A percentile compares a stretch with the other conserved stretches of the same genome.
These are phyloP conservation scores for Aspergillus campestris DNA, from an alignment of 495 filamentous ascomycete genomes.

Conservation along the genomic window DNA sequence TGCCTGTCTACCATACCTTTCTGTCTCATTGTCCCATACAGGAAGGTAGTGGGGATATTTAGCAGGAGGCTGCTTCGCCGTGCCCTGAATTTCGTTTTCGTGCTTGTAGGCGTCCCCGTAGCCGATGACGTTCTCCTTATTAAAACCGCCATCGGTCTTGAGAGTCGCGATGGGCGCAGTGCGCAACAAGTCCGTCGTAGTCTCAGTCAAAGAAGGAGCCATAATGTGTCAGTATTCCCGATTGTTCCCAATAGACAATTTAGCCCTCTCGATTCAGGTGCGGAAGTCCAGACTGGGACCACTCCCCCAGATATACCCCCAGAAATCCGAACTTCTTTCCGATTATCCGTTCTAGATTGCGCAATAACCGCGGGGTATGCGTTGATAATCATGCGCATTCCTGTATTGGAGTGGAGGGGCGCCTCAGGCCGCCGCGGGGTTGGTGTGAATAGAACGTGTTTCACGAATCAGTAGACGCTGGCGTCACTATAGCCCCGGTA, in stretches of 20 bases:
- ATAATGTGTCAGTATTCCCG: slow-evolving; percentile 22
- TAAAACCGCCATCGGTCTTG: slow-evolving; percentile 39
- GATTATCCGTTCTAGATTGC: slow-evolving; percentile 11
- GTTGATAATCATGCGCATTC: slow-evolving; percentile 1
- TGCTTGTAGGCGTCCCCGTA: slow-evolving; percentile 39
- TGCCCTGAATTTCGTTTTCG: slow-evolving; percentile 36
- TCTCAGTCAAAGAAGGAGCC: slow-evolving; percentile 48
- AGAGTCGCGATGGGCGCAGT: slow-evolving; percentile 26
- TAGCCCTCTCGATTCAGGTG: background rate
- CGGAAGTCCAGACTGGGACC: background rate
- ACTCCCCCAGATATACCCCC: slow-evolving; percentile 11
- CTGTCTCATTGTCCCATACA: slow-evolving; percentile 56
- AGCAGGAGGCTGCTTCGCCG: slow-evolving; percentile 38
- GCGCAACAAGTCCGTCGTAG: slow-evolving; percentile 32
- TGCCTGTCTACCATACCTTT: slow-evolving; percentile 16
- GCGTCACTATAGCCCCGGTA: too few species aligned
- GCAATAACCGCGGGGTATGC: slow-evolving; percentile 21
- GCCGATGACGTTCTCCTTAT: slow-evolving; percentile 54
- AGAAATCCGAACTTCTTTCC: background rate
- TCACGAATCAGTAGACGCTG: background rate
- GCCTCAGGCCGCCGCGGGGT: slow-evolving; percentile 1
- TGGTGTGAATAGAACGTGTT: background rate
- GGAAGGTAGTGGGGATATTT: slow-evolving; percentile 69
- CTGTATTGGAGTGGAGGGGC: background rate
- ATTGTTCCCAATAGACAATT: background rate